These are phyloP conservation scores for Geotrichum australiense DNA, from an alignment of 1,139 yeast species.

Conservation along the genomic window DNA sequence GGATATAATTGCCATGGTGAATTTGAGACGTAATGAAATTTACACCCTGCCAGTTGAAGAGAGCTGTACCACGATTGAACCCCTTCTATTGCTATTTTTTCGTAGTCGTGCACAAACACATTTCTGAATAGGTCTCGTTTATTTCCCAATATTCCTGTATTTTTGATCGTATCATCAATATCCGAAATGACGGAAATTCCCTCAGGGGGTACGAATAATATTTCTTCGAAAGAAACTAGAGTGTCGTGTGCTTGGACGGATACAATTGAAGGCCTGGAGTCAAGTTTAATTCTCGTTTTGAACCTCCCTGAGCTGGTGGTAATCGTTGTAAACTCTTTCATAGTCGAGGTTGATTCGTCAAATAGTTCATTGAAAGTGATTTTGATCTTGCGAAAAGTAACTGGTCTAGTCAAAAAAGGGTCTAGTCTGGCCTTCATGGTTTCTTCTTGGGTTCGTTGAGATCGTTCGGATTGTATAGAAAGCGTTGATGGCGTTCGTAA, in stretches of 20 bases:
- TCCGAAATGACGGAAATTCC: slow-evolving; percentile 82
- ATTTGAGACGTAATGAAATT: slow-evolving; percentile 88
- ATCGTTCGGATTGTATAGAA: slow-evolving; percentile 3
- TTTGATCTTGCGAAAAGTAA: slow-evolving; percentile 19
- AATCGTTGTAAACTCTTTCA: slow-evolving; percentile 15
- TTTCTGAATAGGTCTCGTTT: slow-evolving; percentile 75
- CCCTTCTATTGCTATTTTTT: slow-evolving; percentile 63
- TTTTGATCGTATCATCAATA: slow-evolving; percentile 87
- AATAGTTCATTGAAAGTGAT: slow-evolving; percentile 14
- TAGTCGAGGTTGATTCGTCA: slow-evolving; percentile 8
- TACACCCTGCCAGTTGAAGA: slow-evolving; percentile 39
- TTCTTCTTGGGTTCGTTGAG: slow-evolving; percentile 20
- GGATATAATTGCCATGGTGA: slow-evolving; percentile 87
- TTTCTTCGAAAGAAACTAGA: slow-evolving; percentile 18
- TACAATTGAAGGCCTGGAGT: slow-evolving; percentile 24
- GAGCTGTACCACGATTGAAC: slow-evolving; percentile 63
- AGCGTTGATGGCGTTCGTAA: slow-evolving; percentile 3
- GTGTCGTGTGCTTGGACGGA: slow-evolving; percentile 24
- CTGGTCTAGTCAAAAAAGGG: slow-evolving; percentile 27
- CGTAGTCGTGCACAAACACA: slow-evolving; percentile 58
- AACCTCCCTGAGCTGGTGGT: slow-evolving; percentile 36
- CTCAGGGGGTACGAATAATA: slow-evolving; percentile 26
- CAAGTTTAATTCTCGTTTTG: slow-evolving; percentile 30
- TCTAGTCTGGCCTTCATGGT: slow-evolving; percentile 25
- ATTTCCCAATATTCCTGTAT: slow-evolving; percentile 85